These are phyloP conservation scores for Persicaria maculosa DNA, from an alignment of 148 eudicot genomes.

Conservation along the genomic window DNA sequence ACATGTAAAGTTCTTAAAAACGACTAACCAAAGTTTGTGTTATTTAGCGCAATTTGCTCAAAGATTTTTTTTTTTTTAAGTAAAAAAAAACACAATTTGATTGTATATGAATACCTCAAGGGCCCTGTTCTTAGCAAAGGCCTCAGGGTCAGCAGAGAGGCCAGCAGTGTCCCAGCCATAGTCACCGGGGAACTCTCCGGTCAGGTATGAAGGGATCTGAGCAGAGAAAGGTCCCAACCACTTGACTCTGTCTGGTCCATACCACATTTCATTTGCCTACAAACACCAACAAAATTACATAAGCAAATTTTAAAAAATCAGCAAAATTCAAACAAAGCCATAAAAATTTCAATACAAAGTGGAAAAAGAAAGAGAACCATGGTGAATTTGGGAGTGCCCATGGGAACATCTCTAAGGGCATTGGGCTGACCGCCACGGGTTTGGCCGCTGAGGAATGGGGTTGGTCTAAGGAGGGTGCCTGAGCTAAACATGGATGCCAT, in stretches of 20 bases:
- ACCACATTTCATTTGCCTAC: constrained; percentile 82
- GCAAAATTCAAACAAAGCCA: neutral
- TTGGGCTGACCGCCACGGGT: constrained; percentile 29
- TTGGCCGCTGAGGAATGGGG: constrained; percentile 69
- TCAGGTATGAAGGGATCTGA: constrained; percentile 83
- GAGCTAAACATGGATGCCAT: constrained; percentile 63
- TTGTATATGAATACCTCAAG: constrained; percentile 59
- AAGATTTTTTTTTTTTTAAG: too few species aligned
- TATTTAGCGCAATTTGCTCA: too few species aligned
- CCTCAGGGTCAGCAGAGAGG: constrained; percentile 91
- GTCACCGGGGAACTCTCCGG: constrained; percentile 87
- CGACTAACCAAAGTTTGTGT: too few species aligned
- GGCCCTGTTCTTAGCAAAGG: constrained; percentile 84
- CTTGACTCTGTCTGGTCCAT: constrained; percentile 85
- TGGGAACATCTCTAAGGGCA: constrained; percentile 62
- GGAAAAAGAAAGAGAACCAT: constrained; percentile 35
- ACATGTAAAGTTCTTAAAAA: too few species aligned
- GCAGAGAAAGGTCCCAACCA: constrained; percentile 94
- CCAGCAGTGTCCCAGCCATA: constrained; percentile 99
- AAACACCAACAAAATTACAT: constrained; percentile 6
- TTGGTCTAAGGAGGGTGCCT: constrained; percentile 51
- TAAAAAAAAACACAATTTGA: neutral
- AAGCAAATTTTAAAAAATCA: neutral
- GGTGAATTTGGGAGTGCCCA: constrained; percentile 54
- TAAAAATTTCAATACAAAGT: neutral